Evolutionary conservation across 345 rosid genomes (phyloP).

Genomic region (Pistacia integerrima): DNA sequence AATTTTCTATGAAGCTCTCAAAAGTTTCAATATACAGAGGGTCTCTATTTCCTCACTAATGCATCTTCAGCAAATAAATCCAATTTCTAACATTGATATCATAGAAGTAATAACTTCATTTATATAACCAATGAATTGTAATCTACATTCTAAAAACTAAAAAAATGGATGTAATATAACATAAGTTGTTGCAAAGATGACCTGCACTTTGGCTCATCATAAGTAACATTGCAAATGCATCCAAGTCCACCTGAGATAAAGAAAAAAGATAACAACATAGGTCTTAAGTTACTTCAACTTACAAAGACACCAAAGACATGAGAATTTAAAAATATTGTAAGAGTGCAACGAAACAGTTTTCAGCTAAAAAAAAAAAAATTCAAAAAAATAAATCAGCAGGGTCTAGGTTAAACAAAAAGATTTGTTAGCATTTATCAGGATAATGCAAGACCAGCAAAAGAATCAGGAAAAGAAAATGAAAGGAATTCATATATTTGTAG

Average conservation of each 20-base stretch:
- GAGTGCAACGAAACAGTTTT: background rate
- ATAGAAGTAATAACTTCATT: conserved; percentile 9
- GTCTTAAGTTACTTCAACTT: background rate
- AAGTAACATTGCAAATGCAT: conserved; percentile 85
- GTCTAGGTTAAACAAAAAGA: background rate
- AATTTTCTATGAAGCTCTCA: background rate
- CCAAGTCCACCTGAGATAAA: conserved; percentile 68
- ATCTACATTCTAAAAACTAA: conserved; percentile 3
- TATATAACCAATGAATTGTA: conserved; percentile 10
- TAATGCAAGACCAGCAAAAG: background rate
- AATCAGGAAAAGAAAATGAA: background rate
- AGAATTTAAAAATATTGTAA: background rate
- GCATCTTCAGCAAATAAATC: conserved; percentile 12
- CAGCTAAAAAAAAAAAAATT: background rate
- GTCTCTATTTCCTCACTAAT: background rate
- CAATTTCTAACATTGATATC: background rate
- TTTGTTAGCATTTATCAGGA: background rate
- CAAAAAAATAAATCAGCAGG: background rate
- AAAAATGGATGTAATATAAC: conserved; percentile 2
- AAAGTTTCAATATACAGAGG: background rate
- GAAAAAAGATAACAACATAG: conserved; percentile 14
- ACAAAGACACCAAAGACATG: background rate
- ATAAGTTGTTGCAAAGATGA: conserved; percentile 27
- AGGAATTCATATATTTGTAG: background rate
- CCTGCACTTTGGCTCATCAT: conserved; percentile 86